Percentiles rank a stretch among this genome's conserved stretches.
Conservation (phyloP, 345 rosid species). For the Odontarrhena argentea region DNA sequence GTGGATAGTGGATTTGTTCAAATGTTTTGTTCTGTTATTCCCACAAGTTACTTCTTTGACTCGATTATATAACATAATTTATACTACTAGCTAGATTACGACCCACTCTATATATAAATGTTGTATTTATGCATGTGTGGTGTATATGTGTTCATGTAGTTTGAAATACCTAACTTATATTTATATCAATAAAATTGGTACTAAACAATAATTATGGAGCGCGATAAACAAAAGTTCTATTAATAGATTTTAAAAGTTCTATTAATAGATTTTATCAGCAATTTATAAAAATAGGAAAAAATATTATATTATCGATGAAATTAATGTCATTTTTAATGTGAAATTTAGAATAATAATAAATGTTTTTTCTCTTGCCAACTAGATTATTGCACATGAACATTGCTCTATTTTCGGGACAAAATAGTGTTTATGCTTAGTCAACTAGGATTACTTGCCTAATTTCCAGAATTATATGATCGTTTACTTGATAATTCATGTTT, state of each 20-base stretch:
- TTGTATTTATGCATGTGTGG: not conserved
- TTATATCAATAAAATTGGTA: not conserved
- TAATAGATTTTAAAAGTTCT: no score
- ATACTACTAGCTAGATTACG: not conserved
- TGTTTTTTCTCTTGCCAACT: no score
- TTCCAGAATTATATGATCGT: not conserved
- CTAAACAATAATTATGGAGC: no score
- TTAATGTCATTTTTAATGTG: no score
- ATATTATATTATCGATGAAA: no score
- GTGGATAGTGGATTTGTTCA: constrained; percentile 37
- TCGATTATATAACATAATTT: constrained; percentile 18
- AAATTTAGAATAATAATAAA: no score
- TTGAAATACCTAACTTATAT: not conserved
- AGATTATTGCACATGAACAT: no score
- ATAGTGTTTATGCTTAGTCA: no score
- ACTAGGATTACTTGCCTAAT: not conserved
- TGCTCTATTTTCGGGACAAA: no score
- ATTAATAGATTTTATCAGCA: no score
- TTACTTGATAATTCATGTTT: not conserved
- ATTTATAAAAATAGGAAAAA: no score
- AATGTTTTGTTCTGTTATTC: constrained; percentile 32
- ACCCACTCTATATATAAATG: not conserved
- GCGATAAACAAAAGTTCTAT: no score
- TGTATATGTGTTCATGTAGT: constrained; percentile 2
- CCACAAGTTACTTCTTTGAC: constrained; percentile 43